phyloP scores from a whole-genome alignment of 768 basidiomycete genomes.

The Pleurotus citrinopileatus region DNA sequence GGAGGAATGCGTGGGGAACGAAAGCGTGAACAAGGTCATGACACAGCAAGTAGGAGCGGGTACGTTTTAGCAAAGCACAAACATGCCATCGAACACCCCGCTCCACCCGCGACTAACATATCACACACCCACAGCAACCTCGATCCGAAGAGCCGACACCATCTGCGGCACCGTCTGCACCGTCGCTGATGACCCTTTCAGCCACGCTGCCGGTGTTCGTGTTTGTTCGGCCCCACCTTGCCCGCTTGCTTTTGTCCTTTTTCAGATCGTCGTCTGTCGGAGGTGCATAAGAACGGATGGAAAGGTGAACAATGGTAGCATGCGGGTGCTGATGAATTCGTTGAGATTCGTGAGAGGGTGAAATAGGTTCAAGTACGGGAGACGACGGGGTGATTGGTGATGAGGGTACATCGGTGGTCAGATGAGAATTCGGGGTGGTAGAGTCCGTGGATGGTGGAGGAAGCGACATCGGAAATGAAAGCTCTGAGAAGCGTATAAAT shows the following conservation, averaged over 20 bases:
- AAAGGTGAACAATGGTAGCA: slow-evolving; percentile 75
- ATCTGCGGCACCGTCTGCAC: background rate
- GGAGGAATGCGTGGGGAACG: too few species aligned
- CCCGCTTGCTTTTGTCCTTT: slow-evolving; percentile 52
- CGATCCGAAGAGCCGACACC: background rate
- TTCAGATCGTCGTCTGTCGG: slow-evolving; percentile 45
- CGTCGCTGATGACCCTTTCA: slow-evolving; percentile 2
- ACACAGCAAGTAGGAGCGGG: too few species aligned
- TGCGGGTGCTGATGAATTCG: slow-evolving; percentile 24
- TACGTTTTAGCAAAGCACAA: too few species aligned
- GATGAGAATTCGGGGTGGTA: background rate
- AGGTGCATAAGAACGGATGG: slow-evolving; percentile 58
- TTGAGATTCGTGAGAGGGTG: slow-evolving; percentile 27
- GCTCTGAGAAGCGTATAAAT: background rate
- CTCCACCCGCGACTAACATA: slow-evolving; percentile 6
- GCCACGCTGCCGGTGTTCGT: background rate
- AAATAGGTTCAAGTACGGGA: slow-evolving; percentile 17
- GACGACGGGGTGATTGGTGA: slow-evolving; percentile 1
- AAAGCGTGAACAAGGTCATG: too few species aligned
- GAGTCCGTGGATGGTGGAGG: slow-evolving; percentile 10
- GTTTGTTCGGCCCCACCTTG: background rate
- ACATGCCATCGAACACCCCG: too few species aligned
- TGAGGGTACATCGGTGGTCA: background rate
- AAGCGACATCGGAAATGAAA: slow-evolving; percentile 8
- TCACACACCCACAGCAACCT: slow-evolving; percentile 14